Percentiles rank a stretch among this genome's conserved stretches.
Conservation (phyloP, 2,329 filamentous ascomycete genomes). For the Albifimbria verrucaria region DNA sequence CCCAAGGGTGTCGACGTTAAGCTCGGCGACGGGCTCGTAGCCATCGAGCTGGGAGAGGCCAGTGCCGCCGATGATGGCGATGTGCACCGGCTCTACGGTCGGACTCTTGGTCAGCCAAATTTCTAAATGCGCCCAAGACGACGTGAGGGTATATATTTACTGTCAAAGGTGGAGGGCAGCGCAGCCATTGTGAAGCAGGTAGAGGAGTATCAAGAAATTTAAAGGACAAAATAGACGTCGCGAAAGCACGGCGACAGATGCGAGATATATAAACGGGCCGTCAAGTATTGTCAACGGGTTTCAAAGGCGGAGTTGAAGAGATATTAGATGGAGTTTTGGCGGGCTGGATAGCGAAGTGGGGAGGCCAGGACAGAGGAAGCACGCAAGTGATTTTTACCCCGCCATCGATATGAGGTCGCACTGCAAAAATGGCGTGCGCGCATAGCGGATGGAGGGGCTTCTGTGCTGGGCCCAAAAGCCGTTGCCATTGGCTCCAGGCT, state of each 20-base stretch:
- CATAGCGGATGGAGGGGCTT: background rate
- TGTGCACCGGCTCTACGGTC: constrained; percentile 63
- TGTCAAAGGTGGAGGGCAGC: constrained; percentile 57
- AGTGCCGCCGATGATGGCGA: constrained; percentile 91
- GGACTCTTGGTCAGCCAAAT: background rate
- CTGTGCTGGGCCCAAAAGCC: too few species aligned
- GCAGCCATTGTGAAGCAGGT: constrained; percentile 38
- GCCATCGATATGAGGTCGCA: constrained; percentile 15
- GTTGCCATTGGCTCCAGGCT: background rate
- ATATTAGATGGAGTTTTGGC: background rate
- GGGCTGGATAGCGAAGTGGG: background rate
- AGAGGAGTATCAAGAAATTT: background rate
- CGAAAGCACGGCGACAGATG: too few species aligned
- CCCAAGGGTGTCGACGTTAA: constrained; percentile 88
- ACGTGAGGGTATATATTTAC: constrained; percentile 34
- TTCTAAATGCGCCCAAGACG: constrained; percentile 3
- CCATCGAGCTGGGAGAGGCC: constrained; percentile 83
- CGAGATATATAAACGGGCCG: too few species aligned
- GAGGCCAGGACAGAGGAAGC: constrained; percentile 5
- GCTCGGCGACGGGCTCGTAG: constrained; percentile 77
- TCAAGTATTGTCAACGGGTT: too few species aligned
- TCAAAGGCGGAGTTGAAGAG: background rate
- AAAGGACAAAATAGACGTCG: background rate
- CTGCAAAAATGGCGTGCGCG: background rate
- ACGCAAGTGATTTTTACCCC: constrained; percentile 17